phyloP scores from a whole-genome alignment of 2,329 filamentous ascomycete species.

The Colletotrichum sp. region DNA sequence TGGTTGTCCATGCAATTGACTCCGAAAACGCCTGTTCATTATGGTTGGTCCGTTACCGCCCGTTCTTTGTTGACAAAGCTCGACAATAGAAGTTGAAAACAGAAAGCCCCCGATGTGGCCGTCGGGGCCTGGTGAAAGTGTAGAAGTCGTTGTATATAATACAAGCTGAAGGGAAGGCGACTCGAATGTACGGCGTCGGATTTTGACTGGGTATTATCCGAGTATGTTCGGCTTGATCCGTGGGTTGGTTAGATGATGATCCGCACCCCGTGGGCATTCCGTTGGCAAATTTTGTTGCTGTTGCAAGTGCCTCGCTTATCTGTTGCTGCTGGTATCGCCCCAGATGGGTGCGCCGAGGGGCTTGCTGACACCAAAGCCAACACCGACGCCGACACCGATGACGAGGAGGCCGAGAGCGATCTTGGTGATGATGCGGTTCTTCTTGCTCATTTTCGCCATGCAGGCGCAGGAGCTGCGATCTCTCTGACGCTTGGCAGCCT shows the following conservation, averaged over 20 bases:
- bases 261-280: not conserved
- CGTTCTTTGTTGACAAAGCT: not conserved
- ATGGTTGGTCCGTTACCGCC: constrained; percentile 10
- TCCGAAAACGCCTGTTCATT: constrained; percentile 21
- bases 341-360: constrained; percentile 64
- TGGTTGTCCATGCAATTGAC: constrained; percentile 15
- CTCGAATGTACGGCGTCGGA: not conserved
- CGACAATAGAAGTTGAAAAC: not conserved
- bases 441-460: constrained; percentile 57
- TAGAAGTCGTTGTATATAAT: constrained; percentile 15
- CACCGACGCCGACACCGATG: constrained; percentile 57
- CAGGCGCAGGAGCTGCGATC: constrained; percentile 54
- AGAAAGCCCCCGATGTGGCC: not conserved
- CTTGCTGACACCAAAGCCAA: constrained; percentile 67
- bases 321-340: constrained; percentile 30
- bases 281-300: not conserved
- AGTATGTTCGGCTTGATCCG: not conserved
- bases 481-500: constrained; percentile 54
- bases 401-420: constrained; percentile 58
- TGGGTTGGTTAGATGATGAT: not conserved
- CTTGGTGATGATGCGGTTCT: constrained; percentile 59
- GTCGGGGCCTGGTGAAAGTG: not conserved
- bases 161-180: constrained; percentile 14
- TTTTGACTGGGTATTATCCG: not conserved
- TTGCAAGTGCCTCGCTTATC: not conserved